These are phyloP conservation scores for Epichloe typhina DNA, from an alignment of 2,329 filamentous ascomycete genomes.

Conservation along the genomic window DNA sequence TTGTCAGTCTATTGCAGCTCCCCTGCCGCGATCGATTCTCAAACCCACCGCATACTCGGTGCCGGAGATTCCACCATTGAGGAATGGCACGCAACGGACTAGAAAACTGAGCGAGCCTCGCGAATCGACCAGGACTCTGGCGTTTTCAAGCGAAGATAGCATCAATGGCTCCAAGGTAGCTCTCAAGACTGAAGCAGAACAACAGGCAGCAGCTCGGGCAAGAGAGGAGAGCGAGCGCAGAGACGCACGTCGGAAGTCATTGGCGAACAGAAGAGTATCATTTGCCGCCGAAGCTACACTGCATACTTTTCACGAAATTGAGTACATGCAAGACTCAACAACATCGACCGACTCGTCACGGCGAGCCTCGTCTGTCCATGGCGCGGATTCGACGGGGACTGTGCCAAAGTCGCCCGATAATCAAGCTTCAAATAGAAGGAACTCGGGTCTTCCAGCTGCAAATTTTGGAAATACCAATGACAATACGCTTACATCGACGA, in stretches of 20 bases:
- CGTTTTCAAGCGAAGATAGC: constrained; percentile 11
- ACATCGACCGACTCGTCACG: constrained; percentile 66
- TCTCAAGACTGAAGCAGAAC: constrained; percentile 55
- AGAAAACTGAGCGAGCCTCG: not conserved
- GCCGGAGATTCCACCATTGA: constrained; percentile 53
- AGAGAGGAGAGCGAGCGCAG: constrained; percentile 62
- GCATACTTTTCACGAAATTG: constrained; percentile 92
- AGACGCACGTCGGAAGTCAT: constrained; percentile 81
- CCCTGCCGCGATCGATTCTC: constrained; percentile 56
- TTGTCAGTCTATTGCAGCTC: constrained; percentile 41
- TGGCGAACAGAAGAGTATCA: constrained; percentile 85
- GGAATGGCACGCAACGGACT: constrained; percentile 18
- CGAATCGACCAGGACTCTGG: constrained; percentile 7
- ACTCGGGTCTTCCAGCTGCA: constrained; percentile 52
- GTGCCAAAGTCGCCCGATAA: constrained; percentile 47
- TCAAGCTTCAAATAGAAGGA: constrained; percentile 49
- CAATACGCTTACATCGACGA: constrained; percentile 60
- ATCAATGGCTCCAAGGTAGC: constrained; percentile 42
- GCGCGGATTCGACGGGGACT: constrained; percentile 21
- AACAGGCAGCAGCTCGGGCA: constrained; percentile 55
- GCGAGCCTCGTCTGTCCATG: constrained; percentile 48
- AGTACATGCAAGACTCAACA: constrained; percentile 78
- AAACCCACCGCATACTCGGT: constrained; percentile 62
- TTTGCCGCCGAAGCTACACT: constrained; percentile 95
- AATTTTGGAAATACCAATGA: constrained; percentile 54